Conservation (phyloP, 164 flowering plant species). For the Protea cynaroides region DNA sequence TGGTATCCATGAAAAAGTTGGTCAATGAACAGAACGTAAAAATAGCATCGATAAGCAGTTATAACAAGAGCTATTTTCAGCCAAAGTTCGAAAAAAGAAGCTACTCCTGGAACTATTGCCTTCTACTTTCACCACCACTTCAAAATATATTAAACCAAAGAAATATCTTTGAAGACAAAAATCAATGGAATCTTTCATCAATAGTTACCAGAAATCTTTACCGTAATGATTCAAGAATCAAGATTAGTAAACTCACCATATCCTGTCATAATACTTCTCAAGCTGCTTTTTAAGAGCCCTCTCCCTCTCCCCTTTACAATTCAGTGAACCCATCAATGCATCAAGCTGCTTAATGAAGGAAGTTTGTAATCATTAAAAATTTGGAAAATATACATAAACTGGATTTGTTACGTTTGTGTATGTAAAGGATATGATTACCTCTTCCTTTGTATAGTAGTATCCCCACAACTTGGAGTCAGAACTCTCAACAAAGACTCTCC, state of each 20-base stretch:
- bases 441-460: conserved; percentile 67
- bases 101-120: too few species aligned
- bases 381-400: background rate
- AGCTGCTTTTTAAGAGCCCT: conserved; percentile 67
- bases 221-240: background rate
- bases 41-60: too few species aligned
- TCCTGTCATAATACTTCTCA: conserved; percentile 43
- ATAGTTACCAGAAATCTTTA: too few species aligned
- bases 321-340: conserved; percentile 72
- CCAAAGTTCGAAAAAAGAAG: too few species aligned
- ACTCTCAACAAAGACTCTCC: conserved; percentile 83
- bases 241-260: conserved; percentile 45
- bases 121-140: too few species aligned
- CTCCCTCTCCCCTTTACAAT: conserved; percentile 84
- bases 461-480: conserved; percentile 78
- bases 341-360: conserved; percentile 50
- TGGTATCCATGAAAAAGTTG: too few species aligned
- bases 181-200: too few species aligned
- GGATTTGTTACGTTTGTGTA: background rate
- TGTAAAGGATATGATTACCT: conserved; percentile 42
- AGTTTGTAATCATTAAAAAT: conserved; percentile 3
- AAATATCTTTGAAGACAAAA: too few species aligned
- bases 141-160: too few species aligned
- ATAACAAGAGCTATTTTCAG: too few species aligned
- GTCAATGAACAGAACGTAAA: too few species aligned